A percentile compares a stretch with the other conserved stretches of the same genome.
Evolutionary conservation across 495 filamentous ascomycete species (phyloP).

Genomic region (Aspergillus nanangensis): DNA sequence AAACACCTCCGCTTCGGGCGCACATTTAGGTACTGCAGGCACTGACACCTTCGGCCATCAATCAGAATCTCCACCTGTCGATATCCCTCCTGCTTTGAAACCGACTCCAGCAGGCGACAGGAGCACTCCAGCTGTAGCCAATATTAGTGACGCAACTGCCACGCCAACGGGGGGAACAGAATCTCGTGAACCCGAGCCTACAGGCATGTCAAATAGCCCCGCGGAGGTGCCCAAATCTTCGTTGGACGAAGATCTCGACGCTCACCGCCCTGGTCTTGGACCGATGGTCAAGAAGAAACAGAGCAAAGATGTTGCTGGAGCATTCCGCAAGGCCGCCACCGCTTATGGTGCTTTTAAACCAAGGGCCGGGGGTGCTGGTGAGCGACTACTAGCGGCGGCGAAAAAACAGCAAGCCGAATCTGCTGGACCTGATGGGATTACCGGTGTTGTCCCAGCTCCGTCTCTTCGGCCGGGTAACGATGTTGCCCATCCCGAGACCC

Average conservation of each 20-base stretch:
- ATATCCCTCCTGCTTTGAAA: conserved; percentile 20
- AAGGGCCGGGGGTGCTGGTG: conserved; percentile 73
- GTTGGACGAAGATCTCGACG: conserved; percentile 44
- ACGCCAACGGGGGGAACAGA: too few species aligned
- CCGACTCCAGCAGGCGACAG: conserved; percentile 15
- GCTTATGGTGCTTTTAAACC: conserved; percentile 83
- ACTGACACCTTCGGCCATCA: conserved; percentile 11
- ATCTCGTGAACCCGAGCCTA: conserved; percentile 7
- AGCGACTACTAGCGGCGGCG: conserved; percentile 54
- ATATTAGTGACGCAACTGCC: conserved; percentile 13
- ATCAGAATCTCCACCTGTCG: conserved; percentile 5
- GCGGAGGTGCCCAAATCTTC: conserved; percentile 18
- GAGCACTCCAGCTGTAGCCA: conserved; percentile 12
- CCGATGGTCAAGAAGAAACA: conserved; percentile 87
- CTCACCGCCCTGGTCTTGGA: conserved; percentile 71
- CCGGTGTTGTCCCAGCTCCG: conserved; percentile 77
- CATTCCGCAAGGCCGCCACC: conserved; percentile 80
- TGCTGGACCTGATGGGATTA: conserved; percentile 80
- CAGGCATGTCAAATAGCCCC: conserved; percentile 1
- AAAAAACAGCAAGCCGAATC: conserved; percentile 49
- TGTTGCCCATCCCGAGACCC: conserved; percentile 15
- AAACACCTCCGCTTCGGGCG: conserved; percentile 12
- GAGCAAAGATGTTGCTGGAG: conserved; percentile 63
- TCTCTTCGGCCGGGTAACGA: conserved; percentile 36
- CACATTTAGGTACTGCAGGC: conserved; percentile 11